A percentile compares a stretch with the other conserved stretches of the same genome.
Conservation (phyloP, 441 rosid species). For the Pelargonium fulgidum region DNA sequence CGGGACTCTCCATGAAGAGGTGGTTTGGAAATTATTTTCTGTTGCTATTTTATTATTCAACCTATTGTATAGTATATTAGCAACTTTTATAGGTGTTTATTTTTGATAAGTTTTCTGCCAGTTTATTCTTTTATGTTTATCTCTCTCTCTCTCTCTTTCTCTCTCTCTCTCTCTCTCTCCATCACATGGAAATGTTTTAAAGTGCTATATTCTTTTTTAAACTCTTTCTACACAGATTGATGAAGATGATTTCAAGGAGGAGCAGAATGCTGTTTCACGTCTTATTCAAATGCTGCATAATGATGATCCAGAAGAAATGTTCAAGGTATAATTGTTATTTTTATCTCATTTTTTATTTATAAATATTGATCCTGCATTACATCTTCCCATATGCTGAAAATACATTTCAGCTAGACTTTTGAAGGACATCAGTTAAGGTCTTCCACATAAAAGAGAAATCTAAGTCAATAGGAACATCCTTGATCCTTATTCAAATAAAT, state of each 20-base stretch:
- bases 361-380: not conserved
- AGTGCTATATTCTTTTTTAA: conserved; percentile 6
- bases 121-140: no score
- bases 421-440: conserved; percentile 20
- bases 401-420: conserved; percentile 16
- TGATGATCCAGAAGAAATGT: conserved; percentile 93
- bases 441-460: conserved; percentile 10
- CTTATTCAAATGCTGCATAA: conserved; percentile 82
- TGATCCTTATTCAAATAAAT: no score
- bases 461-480: not conserved
- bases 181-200: not conserved
- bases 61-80: not conserved
- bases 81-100: not conserved
- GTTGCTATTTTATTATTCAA: conserved; percentile 2
- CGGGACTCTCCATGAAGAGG: conserved; percentile 59
- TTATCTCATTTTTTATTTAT: not conserved
- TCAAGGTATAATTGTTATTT: conserved; percentile 51
- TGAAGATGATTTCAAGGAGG: conserved; percentile 93
- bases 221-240: conserved; percentile 44
- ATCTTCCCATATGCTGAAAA: not conserved
- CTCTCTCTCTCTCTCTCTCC: not conserved
- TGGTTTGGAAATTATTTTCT: conserved; percentile 22
- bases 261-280: conserved; percentile 93
- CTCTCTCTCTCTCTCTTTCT: not conserved
- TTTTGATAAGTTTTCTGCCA: not conserved